Percentiles rank a stretch among this genome's conserved stretches.
Evolutionary conservation across 1,139 yeast genomes (phyloP).

Genomic region (Suhomyces chickasaworum): DNA sequence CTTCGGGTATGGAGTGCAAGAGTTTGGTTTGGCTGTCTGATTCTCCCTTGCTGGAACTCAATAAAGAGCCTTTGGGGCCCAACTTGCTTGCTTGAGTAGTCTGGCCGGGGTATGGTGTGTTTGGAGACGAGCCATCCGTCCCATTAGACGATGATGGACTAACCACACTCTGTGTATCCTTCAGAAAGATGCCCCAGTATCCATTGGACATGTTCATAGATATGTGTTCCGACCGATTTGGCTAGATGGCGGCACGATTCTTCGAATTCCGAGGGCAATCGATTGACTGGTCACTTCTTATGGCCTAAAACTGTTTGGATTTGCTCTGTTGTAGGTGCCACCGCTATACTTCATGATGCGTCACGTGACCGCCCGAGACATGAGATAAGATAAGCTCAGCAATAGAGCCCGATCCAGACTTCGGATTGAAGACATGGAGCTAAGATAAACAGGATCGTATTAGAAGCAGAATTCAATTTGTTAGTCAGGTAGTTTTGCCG

Average conservation of each 20-base stretch:
- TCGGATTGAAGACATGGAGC: not conserved
- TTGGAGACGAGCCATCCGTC: not conserved
- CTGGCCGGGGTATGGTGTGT: not conserved
- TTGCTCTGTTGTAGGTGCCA: not conserved
- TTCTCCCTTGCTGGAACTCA: not conserved
- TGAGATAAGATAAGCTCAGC: not conserved
- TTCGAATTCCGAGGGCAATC: not conserved
- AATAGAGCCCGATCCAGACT: not conserved
- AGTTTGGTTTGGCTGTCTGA: not conserved
- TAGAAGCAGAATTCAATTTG: too few species aligned
- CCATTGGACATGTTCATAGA: slow-evolving; percentile 7
- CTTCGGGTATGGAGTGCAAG: not conserved
- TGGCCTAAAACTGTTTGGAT: not conserved
- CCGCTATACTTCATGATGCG: not conserved
- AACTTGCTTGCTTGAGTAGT: not conserved
- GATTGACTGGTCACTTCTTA: not conserved
- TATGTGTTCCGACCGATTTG: not conserved
- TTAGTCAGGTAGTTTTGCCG: too few species aligned
- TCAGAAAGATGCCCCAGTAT: slow-evolving; percentile 12
- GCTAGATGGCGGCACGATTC: not conserved
- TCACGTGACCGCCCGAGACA: not conserved
- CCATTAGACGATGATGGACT: not conserved
- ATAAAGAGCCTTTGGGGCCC: not conserved
- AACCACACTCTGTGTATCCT: not conserved
- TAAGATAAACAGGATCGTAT: too few species aligned